Base-by-base conservation (phyloP, 2,329 filamentous ascomycete species). In the Alternaria ethzedia region DNA sequence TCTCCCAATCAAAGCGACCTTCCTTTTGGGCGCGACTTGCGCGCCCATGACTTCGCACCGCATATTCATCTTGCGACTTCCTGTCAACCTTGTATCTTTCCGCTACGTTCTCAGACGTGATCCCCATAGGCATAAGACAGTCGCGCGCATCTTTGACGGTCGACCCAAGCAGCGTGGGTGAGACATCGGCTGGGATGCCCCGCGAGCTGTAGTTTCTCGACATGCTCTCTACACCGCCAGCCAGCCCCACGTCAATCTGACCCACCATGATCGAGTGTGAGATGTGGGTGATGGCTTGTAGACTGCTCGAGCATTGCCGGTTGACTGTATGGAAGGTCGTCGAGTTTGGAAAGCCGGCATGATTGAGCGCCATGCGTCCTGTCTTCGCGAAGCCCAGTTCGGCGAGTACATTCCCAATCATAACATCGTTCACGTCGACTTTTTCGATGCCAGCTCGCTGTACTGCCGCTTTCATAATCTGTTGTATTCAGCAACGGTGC, bases 101-200 rank as follows among this genome's bases (percentile, higher is more conserved):
- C 70, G 91, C 93, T 20, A 99, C 93, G 77, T 97, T 98, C 85
- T 99, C 95, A 62, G 91, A 95, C 2, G 96, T 98, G 87, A 97
- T 96, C n/a, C 96, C 95, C 96, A 99, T 99, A 65, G 95, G 91
- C 86, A 94, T 88, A 86, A 94, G 87, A 85, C 93, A 96, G 82
- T 98, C 94, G 46, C 83, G 82, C 0, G 94, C 88, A 78, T 97
- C 93, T 78, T 94, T 91, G 82, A 87, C 90, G 65, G 82, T 80
- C 49, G 92, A 84, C 60, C 97, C 88, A 59, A 90, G 87, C 65
- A 91, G 88, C 78, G 93, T 89, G 80, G 97, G 95, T 7, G 91
- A 90, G 64, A 88, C 81, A 36, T 89, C 88, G 23, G 92, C 85
- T 13, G 86, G 82, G 75, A 94, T 90, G 52, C 90, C 91, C 63